Base-by-base conservation (phyloP, 306 rosid species). In the Sesbania bispinosa region DNA sequence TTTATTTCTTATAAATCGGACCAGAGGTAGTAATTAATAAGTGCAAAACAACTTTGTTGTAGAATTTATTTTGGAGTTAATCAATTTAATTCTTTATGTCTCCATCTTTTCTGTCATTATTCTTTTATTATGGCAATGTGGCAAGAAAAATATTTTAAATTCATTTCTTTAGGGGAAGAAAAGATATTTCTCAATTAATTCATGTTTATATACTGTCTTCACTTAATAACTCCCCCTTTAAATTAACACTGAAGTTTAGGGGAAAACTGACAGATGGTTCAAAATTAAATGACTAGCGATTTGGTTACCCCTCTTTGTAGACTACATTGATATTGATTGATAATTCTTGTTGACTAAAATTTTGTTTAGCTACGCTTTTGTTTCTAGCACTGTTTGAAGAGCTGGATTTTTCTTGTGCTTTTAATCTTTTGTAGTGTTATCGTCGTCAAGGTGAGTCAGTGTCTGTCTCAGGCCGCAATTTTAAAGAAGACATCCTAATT, bases 361-460 rank as follows among this genome's bases (percentile, higher is more conserved):
- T 60, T 43, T 73, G 9, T 67, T 24, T 68, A 20, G 36, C 35
- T 29, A 19, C 5, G 5, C 24, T 65, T 48, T 59, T 26, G 62
- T 73, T 64, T 47, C 13, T 10, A 21, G 26, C 24, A 39, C 26
- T 46, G 36, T 27, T 35, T 14, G 47, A 24, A 9, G 21, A 62
- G 7, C 43, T 57, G 51, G 19, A 14, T 27, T 76, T 61, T 57
- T 43, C 54, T 24, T 4, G 30, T 57, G 42, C 47, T 74, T 60
- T 32, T 41, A 79, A 78, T 78, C 69, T 71, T 72, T 52, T 84
- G 86, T 87, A 94, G 98, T 94, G 98, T 77, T 94, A 87, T 72
- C 97, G 97, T 5, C 96, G 95, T 10, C 97, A 85, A 85, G 97
- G 98, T 1, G 96, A 94, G 72, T 94, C 98, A 0, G 85, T 90